Conservation (phyloP, 2,329 filamentous ascomycete genomes). For the Cordyceps farinosa region DNA sequence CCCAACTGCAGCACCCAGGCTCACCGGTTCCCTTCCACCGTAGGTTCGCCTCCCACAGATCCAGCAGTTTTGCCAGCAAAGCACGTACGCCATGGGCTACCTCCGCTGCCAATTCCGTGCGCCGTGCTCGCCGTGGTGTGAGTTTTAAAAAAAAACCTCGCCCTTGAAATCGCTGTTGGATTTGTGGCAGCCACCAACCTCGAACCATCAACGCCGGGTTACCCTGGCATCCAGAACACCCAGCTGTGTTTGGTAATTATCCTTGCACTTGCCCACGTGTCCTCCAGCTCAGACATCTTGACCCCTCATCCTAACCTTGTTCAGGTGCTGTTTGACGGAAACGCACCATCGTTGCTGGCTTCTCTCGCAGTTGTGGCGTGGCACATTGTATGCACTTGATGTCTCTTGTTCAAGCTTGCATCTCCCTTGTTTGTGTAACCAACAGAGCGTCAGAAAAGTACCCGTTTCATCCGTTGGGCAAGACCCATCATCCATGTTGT, state of each 20-base stretch:
- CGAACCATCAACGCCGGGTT: neutral
- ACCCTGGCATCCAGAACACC: neutral
- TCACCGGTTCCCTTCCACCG: too few relatives aligned
- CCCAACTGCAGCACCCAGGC: too few relatives aligned
- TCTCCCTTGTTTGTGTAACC: neutral
- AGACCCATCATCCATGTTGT: neutral
- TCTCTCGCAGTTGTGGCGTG: neutral
- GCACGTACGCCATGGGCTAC: too few relatives aligned
- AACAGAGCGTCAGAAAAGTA: neutral
- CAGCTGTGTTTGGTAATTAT: neutral
- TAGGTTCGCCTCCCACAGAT: too few relatives aligned
- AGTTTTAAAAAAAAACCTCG: too few relatives aligned
- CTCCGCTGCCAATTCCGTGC: too few relatives aligned
- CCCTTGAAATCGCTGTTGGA: neutral
- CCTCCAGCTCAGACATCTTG: neutral
- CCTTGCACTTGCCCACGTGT: neutral
- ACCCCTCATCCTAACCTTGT: neutral
- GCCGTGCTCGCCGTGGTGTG: too few relatives aligned
- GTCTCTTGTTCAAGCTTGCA: too few relatives aligned
- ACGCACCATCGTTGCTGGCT: neutral
- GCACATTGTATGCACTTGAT: neutral
- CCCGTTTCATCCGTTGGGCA: neutral
- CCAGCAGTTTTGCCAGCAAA: too few relatives aligned
- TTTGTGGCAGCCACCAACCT: neutral
- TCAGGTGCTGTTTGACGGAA: neutral